phyloP scores from a whole-genome alignment of 108 stramenopile species.

The Fragilariopsis cylindrus region DNA sequence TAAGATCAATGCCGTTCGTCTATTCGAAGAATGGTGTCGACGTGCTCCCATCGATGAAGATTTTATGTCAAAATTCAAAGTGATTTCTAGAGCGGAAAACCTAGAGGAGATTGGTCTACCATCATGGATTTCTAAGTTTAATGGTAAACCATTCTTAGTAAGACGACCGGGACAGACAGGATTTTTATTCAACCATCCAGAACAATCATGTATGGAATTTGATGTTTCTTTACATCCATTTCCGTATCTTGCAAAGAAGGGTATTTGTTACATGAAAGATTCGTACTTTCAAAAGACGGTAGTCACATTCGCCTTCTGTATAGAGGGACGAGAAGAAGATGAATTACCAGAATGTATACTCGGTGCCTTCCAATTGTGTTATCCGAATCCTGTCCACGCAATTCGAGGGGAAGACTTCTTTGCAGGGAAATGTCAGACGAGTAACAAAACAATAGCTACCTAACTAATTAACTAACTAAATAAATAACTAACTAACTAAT shows the following conservation, averaged over 20 bases:
- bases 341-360: conserved; percentile 82
- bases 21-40: conserved; percentile 79
- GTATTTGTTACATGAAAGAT: conserved; percentile 73
- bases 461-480: background rate
- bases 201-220: conserved; percentile 74
- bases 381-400: conserved; percentile 63
- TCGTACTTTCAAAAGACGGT: conserved; percentile 66
- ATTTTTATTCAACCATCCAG: conserved; percentile 66
- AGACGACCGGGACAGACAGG: conserved; percentile 78
- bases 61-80: conserved; percentile 77
- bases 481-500: background rate
- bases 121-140: conserved; percentile 77
- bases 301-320: conserved; percentile 71
- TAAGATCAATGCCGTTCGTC: conserved; percentile 69
- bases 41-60: conserved; percentile 65
- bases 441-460: background rate
- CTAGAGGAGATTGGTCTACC: conserved; percentile 76
- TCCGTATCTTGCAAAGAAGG: conserved; percentile 82
- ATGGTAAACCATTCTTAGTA: conserved; percentile 81
- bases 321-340: conserved; percentile 79
- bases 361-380: conserved; percentile 65
- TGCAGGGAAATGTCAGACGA: conserved; percentile 39
- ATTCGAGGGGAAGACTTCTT: conserved; percentile 69
- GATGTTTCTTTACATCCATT: conserved; percentile 82
- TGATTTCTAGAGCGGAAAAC: conserved; percentile 63